Evolutionary conservation across 1,284 basidiomycete genomes (phyloP).

Genomic region (Apiotrichum siamense): DNA sequence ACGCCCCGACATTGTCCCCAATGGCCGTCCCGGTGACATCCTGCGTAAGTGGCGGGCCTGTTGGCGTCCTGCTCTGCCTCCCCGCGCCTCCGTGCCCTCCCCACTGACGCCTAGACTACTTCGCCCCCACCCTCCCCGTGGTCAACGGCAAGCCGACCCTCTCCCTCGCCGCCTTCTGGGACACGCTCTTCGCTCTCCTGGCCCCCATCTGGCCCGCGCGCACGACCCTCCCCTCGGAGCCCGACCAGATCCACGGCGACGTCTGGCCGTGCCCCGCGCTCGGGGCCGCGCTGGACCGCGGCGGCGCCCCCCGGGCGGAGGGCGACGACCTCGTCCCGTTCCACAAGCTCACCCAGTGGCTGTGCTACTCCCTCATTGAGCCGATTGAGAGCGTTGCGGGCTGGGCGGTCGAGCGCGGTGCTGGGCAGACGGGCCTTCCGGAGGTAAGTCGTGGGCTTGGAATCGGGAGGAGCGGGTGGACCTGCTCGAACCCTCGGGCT

Average conservation of each 20-base stretch:
- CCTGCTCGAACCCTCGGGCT: no score
- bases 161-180: constrained; percentile 69
- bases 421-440: constrained; percentile 50
- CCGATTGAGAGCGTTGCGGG: constrained; percentile 67
- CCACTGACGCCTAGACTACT: constrained; percentile 19
- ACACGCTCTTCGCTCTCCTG: constrained; percentile 72
- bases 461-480: no score
- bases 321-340: constrained; percentile 78
- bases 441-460: no score
- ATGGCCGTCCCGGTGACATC: constrained; percentile 73
- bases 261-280: constrained; percentile 77
- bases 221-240: constrained; percentile 52
- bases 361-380: constrained; percentile 79
- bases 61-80: no score
- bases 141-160: constrained; percentile 32
- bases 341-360: constrained; percentile 93
- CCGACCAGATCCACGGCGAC: constrained; percentile 69
- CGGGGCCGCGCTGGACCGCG: constrained; percentile 25
- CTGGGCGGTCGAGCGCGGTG: constrained; percentile 63
- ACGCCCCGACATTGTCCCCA: constrained; percentile 58
- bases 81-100: neutral
- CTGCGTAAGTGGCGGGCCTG: constrained; percentile 67
- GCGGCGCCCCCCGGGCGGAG: constrained; percentile 37
- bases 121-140: constrained; percentile 16
- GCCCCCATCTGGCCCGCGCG: constrained; percentile 85